Percentiles rank a stretch among this genome's conserved stretches.
Conservation (phyloP, 345 rosid genomes). For the Bruguiera parviflora region DNA sequence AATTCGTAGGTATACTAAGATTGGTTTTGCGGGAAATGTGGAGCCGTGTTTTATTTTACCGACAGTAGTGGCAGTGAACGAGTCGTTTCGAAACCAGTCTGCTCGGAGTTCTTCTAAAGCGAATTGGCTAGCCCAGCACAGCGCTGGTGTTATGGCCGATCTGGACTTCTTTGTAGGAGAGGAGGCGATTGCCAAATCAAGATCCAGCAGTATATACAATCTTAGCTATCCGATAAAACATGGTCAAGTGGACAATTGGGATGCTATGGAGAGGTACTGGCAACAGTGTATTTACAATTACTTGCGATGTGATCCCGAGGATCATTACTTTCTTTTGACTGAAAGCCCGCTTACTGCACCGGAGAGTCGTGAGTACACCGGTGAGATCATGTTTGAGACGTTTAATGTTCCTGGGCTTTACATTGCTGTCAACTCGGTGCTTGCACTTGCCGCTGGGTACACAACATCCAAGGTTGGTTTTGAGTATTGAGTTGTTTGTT, state of each 20-base stretch:
- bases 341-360: conserved; percentile 99
- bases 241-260: conserved; percentile 97
- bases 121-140: conserved; percentile 77
- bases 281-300: conserved; percentile 91
- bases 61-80: conserved; percentile 85
- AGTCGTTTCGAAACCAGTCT: conserved; percentile 74
- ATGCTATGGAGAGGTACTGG: conserved; percentile 97
- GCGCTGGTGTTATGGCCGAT: conserved; percentile 96
- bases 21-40: conserved; percentile 97
- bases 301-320: conserved; percentile 94
- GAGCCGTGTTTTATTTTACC: conserved; percentile 97
- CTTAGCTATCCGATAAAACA: conserved; percentile 81
- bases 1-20: conserved; percentile 68
- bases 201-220: conserved; percentile 70
- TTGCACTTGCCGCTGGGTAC: conserved; percentile 97
- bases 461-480: conserved; percentile 79
- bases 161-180: conserved; percentile 91
- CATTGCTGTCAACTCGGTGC: conserved; percentile 94
- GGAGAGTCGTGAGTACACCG: conserved; percentile 87
- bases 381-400: conserved; percentile 96
- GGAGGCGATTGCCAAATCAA: conserved; percentile 66
- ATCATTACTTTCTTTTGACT: conserved; percentile 91
- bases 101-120: conserved; percentile 53
- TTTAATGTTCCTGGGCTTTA: conserved; percentile 93
- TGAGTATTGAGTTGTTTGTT: not conserved